Evolutionary conservation across 139 green algal species (phyloP).

Genomic region (Chlamydomonas eustigma): DNA sequence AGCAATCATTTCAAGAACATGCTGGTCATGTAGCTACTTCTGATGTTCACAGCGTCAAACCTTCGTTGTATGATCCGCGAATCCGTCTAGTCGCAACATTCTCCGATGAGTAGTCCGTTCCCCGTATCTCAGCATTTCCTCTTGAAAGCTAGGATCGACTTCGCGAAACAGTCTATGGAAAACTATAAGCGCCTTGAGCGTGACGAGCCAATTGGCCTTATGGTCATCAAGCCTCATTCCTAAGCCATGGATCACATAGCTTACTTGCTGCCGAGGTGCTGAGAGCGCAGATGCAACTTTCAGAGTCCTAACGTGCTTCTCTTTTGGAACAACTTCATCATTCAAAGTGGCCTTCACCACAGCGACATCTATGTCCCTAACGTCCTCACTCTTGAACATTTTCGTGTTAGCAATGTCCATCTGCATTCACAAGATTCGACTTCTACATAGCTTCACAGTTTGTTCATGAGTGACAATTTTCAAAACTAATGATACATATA

Average conservation of each 20-base stretch:
- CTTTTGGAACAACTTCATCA: conserved; percentile 84
- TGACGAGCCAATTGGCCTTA: conserved; percentile 45
- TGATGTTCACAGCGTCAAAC: background rate
- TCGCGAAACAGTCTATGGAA: conserved; percentile 85
- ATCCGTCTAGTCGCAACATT: conserved; percentile 67
- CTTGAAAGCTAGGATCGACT: conserved; percentile 62
- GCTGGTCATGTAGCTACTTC: background rate
- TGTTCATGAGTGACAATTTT: too few species aligned
- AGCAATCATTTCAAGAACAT: background rate
- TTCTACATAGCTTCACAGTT: too few species aligned
- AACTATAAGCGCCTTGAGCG: conserved; percentile 80
- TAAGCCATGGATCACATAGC: conserved; percentile 48
- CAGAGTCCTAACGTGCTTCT: conserved; percentile 89
- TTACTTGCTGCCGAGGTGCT: conserved; percentile 11
- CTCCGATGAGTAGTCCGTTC: conserved; percentile 46
- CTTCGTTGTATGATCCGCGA: conserved; percentile 50
- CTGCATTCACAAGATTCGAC: too few species aligned
- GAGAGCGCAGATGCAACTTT: conserved; percentile 32
- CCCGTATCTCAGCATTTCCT: conserved; percentile 37
- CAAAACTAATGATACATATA: too few species aligned
- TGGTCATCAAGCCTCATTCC: conserved; percentile 36
- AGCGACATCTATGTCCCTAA: conserved; percentile 72
- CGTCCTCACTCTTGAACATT: conserved; percentile 21
- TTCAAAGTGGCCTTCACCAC: conserved; percentile 86
- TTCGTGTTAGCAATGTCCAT: conserved; percentile 13